A percentile compares a stretch with the other conserved stretches of the same genome.
Evolutionary conservation across 129 eudicot species (phyloP).

Genomic region (Escallonia herrerae): DNA sequence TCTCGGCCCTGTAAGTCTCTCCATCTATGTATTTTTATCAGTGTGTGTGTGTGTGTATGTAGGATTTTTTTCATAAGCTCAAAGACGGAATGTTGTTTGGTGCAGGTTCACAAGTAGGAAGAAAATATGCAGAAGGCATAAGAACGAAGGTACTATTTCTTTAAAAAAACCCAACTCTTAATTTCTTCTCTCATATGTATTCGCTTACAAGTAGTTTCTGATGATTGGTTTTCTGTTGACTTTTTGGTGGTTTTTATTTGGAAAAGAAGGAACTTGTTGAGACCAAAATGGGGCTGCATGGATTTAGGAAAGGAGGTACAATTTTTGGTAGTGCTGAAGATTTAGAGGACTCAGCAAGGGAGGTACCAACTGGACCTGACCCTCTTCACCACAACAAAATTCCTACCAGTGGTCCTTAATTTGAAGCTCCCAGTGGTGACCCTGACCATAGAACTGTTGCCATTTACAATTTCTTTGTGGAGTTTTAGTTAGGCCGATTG

Average conservation of each 20-base stretch:
- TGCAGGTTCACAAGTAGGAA: not conserved
- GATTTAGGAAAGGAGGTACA: not conserved
- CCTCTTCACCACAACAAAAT: constrained; percentile 6
- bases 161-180: not conserved
- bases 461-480: too few relatives aligned
- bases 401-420: constrained; percentile 4
- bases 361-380: too few relatives aligned
- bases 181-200: too few relatives aligned
- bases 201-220: too few relatives aligned
- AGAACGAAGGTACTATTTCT: not conserved
- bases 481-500: too few relatives aligned
- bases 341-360: constrained; percentile 9
- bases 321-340: not conserved
- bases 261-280: too few relatives aligned
- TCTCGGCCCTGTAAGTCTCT: not conserved
- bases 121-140: not conserved
- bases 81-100: not conserved
- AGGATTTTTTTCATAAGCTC: not conserved
- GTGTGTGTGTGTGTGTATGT: not conserved
- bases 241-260: too few relatives aligned
- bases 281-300: not conserved
- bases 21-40: not conserved
- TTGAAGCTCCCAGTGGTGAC: too few relatives aligned
- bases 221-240: not conserved
- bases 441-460: too few relatives aligned